Percentiles rank a stretch among this genome's conserved stretches.
Conservation (phyloP, 495 filamentous ascomycete species). For the Hypoxylon subgilvum region DNA sequence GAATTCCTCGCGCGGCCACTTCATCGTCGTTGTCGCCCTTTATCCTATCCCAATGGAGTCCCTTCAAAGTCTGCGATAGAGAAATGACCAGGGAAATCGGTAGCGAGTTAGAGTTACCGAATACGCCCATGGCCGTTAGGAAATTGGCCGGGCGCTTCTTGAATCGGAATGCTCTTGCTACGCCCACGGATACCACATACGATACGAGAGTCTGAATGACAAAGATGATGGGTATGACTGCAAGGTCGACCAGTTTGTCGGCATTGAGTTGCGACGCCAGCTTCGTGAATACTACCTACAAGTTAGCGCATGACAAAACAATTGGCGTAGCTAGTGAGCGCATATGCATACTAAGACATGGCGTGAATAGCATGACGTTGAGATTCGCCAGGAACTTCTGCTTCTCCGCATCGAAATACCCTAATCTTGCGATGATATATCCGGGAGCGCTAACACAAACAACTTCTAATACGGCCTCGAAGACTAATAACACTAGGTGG, state of each 20-base stretch:
- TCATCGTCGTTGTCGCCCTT: conserved; percentile 93
- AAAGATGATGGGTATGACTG: conserved; percentile 93
- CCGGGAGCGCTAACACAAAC: conserved; percentile 93
- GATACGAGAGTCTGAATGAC: conserved; percentile 83
- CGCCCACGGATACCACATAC: conserved; percentile 70
- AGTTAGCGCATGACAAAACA: conserved; percentile 13
- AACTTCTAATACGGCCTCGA: conserved; percentile 94
- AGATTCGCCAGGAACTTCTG: conserved; percentile 96
- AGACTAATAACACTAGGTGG: conserved; percentile 83
- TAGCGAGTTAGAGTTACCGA: conserved; percentile 97
- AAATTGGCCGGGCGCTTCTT: conserved; percentile 87
- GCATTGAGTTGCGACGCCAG: conserved; percentile 93
- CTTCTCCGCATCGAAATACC: conserved; percentile 90
- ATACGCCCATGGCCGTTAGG: conserved; percentile 95
- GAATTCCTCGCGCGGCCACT: conserved; percentile 89
- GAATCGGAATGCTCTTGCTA: conserved; percentile 79
- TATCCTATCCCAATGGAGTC: conserved; percentile 91
- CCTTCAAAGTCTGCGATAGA: conserved; percentile 85
- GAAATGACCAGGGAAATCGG: conserved; percentile 96
- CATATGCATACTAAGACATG: conserved; percentile 80
- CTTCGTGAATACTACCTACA: conserved; percentile 84
- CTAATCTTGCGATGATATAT: conserved; percentile 87
- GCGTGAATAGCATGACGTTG: conserved; percentile 92
- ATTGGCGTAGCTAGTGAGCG: neutral
- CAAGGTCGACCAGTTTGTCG: conserved; percentile 85